Base-by-base conservation (phyloP, 768 basidiomycete species). In the Trichaptum fuscoviolaceum region DNA sequence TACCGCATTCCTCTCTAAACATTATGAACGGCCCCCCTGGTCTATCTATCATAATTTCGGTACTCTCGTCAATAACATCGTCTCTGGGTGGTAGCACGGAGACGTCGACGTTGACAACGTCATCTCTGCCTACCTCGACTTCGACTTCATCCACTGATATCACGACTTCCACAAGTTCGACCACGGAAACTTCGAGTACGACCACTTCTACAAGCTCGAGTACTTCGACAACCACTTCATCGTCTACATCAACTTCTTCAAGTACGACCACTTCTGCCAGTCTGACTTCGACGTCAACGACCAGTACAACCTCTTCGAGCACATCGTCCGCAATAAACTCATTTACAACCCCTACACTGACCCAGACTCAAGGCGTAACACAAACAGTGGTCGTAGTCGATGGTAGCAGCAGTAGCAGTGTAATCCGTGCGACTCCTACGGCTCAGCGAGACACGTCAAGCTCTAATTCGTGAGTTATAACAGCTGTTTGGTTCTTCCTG, bases 141-240 rank as follows among this genome's bases (percentile, higher is more conserved):
- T 15, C 42, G 42, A 52, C 42, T 52, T 3, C 10, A 52, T 52
- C 42, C 15, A 20, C 20, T 20, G 42, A 12, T 52, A 52, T 12
- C 10, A 52, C 42, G 42, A 52, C 42, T 15, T 52, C 42, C 20
- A 52, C 42, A 20, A 52, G 15, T 52, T 2, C 42, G 42, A 52
- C 42, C 42, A 5, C 59, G 23, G 59, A 34, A 15, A 61, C 59
- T 25, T 25, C 59, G 59, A 24, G 12, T 34, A 61, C 59, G 23
- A 61, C 59, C 59, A 61, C 59, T 25, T 25, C 59, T 15, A 61
- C 59, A 12, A 61, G 15, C 15, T 61, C 59, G 59, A 25, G 15
- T 24, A 61, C 59, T 34, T 34, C 30, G 5, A 25, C 30, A 25
- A 61, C 59, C 30, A 18, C 59, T 25, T 61, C 59, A 18, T 7